Conservation (phyloP, 768 basidiomycete genomes). For the Fomitopsis pulvina region DNA sequence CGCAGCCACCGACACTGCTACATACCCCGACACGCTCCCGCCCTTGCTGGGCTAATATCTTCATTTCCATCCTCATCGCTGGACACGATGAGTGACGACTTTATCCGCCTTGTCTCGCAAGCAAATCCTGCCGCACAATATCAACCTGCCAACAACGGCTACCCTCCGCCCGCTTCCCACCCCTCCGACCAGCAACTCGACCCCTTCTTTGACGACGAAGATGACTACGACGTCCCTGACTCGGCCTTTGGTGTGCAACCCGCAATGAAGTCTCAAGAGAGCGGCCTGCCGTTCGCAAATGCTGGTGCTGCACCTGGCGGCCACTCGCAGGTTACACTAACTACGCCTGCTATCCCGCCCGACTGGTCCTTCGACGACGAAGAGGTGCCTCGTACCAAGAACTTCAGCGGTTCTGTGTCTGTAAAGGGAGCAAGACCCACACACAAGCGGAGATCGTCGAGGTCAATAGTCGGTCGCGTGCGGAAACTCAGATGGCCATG, state of each 20-base stretch:
- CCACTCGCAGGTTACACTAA: conserved; percentile 39
- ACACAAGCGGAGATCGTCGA: conserved; percentile 9
- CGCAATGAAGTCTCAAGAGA: conserved; percentile 39
- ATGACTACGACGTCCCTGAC: conserved; percentile 60
- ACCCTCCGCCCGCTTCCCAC: conserved; percentile 47
- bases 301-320: conserved; percentile 58
- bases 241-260: conserved; percentile 56
- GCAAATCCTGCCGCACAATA: conserved; percentile 59
- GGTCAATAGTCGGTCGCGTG: conserved; percentile 38
- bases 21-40: not conserved
- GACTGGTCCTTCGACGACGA: conserved; percentile 73
- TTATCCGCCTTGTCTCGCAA: conserved; percentile 63
- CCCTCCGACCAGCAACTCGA: conserved; percentile 50
- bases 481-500: conserved; percentile 62
- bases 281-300: conserved; percentile 49
- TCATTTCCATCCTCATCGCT: conserved; percentile 13
- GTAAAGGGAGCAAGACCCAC: not conserved
- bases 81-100: conserved; percentile 60
- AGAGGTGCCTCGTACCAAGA: conserved; percentile 4
- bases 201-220: conserved; percentile 89
- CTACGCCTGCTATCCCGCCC: conserved; percentile 44
- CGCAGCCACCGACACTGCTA: not conserved
- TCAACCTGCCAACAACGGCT: conserved; percentile 48
- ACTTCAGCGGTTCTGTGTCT: not conserved
- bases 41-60: not conserved